Evolutionary conservation across 2,329 filamentous ascomycete species (phyloP).

Genomic region (Penicillium sp.): DNA sequence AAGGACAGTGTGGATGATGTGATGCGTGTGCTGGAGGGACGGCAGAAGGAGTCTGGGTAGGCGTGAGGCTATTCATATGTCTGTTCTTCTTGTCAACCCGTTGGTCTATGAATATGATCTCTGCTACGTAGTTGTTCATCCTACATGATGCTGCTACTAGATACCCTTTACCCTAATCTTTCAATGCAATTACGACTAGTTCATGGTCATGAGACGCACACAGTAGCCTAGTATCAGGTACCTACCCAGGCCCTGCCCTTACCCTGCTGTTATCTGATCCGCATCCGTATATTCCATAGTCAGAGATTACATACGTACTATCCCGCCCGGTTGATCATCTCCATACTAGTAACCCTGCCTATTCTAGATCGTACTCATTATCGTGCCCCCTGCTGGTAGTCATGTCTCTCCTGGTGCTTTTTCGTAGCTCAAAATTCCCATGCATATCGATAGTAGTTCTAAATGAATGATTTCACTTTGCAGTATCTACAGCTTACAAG

Average conservation of each 20-base stretch:
- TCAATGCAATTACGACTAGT: neutral
- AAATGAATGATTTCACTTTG: too few species aligned
- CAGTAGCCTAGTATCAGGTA: too few species aligned
- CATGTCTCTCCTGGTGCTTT: neutral
- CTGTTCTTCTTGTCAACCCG: neutral
- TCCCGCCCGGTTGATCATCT: neutral
- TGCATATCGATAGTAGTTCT: too few species aligned
- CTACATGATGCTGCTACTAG: neutral
- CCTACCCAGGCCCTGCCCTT: too few species aligned
- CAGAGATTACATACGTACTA: too few species aligned
- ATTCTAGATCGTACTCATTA: neutral
- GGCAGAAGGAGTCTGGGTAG: conserved; percentile 42
- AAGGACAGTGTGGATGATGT: conserved; percentile 75
- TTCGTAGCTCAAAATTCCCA: neutral
- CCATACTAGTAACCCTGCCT: neutral
- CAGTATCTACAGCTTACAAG: too few species aligned
- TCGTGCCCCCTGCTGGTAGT: neutral
- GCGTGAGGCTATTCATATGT: neutral
- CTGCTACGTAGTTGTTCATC: neutral
- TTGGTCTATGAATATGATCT: neutral
- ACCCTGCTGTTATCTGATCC: too few species aligned
- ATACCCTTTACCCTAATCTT: neutral
- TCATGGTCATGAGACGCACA: neutral
- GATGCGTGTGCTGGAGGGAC: conserved; percentile 71
- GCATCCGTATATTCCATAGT: too few species aligned